phyloP scores from a whole-genome alignment of 306 rosid genomes.

The Prunus mongolica region DNA sequence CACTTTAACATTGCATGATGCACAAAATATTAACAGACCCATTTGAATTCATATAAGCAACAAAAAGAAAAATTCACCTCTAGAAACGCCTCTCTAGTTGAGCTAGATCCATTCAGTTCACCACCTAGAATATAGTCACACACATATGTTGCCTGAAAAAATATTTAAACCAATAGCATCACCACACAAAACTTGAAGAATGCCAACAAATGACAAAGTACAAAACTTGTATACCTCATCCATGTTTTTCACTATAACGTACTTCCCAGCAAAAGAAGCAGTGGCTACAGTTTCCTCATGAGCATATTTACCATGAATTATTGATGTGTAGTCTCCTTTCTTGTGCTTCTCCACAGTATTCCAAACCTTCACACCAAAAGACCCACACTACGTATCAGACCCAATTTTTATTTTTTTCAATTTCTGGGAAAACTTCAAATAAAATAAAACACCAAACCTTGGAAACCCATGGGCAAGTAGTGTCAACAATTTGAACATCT shows the following conservation, averaged over 20 bases:
- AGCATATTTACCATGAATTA: slow-evolving; percentile 86
- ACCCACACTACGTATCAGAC: neutral
- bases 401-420: neutral
- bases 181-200: neutral
- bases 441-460: slow-evolving; percentile 44
- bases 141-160: slow-evolving; percentile 75
- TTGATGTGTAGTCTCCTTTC: slow-evolving; percentile 85
- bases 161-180: neutral
- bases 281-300: slow-evolving; percentile 97
- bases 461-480: slow-evolving; percentile 98
- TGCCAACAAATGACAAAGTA: neutral
- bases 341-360: slow-evolving; percentile 88
- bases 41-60: slow-evolving; percentile 7
- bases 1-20: slow-evolving; percentile 6
- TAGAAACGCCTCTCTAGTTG: slow-evolving; percentile 77
- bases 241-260: slow-evolving; percentile 82
- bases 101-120: slow-evolving; percentile 82
- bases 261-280: slow-evolving; percentile 95
- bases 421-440: neutral
- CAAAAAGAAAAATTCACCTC: slow-evolving; percentile 40
- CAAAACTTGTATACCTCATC: slow-evolving; percentile 50
- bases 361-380: slow-evolving; percentile 60
- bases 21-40: slow-evolving; percentile 4
- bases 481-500: slow-evolving; percentile 87
- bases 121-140: slow-evolving; percentile 93